Percentiles rank a stretch among this genome's conserved stretches.
Evolutionary conservation across 305 asterid genomes (phyloP).

Genomic region (Rubia balearica): DNA sequence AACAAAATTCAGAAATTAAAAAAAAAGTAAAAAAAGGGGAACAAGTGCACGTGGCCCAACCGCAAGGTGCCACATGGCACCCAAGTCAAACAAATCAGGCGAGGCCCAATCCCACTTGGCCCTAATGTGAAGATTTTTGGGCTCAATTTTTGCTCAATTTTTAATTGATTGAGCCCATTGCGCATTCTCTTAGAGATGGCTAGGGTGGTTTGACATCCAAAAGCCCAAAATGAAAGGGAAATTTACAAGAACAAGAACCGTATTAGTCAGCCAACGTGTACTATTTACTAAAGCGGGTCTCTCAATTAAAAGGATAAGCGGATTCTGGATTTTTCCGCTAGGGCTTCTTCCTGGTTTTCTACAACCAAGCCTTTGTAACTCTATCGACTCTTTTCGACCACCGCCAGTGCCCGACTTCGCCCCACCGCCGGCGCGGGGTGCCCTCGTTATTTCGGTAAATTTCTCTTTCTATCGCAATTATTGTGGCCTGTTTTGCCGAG

Average conservation of each 20-base stretch:
- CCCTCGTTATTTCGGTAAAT: not conserved
- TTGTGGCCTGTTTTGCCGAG: not conserved
- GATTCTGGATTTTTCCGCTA: slow-evolving; percentile 4
- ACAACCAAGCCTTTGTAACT: not conserved
- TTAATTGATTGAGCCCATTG: too few species aligned
- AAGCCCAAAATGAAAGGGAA: too few species aligned
- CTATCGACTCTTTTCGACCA: not conserved
- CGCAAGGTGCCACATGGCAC: too few species aligned
- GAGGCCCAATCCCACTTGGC: too few species aligned
- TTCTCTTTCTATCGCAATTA: not conserved
- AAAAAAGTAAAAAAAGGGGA: too few species aligned
- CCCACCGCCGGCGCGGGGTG: not conserved
- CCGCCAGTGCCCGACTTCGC: not conserved
- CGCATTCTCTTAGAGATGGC: too few species aligned
- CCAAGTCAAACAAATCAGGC: too few species aligned
- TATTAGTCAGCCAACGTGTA: not conserved
- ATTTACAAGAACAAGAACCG: not conserved
- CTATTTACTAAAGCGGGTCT: not conserved
- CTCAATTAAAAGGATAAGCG: not conserved
- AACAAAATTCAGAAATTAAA: too few species aligned
- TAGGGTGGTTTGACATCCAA: too few species aligned
- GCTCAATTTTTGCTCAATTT: too few species aligned
- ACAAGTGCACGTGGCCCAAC: too few species aligned
- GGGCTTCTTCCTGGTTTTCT: slow-evolving; percentile 5
- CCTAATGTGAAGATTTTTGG: too few species aligned